phyloP scores from a whole-genome alignment of 2,329 filamentous ascomycete species.

The Microdochium nivale region DNA sequence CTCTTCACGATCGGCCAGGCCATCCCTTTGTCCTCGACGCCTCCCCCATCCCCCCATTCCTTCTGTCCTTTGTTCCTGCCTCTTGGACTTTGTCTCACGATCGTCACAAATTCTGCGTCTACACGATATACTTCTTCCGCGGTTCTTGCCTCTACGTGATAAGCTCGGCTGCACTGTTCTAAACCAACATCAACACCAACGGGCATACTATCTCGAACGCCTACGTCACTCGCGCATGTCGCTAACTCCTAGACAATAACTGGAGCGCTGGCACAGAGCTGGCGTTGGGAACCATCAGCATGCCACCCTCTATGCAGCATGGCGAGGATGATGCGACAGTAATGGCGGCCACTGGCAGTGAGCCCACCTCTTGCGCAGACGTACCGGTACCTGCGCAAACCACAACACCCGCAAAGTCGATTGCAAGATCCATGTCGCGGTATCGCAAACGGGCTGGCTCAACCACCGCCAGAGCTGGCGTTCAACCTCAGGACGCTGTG shows the following conservation, averaged over 20 bases:
- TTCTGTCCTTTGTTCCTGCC: neutral
- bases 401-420: slow-evolving; percentile 13
- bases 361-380: slow-evolving; percentile 6
- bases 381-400: slow-evolving; percentile 1
- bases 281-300: neutral
- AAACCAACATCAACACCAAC: too few relatives aligned
- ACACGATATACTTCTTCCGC: neutral
- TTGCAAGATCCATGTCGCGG: slow-evolving; percentile 24
- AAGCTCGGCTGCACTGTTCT: too few relatives aligned
- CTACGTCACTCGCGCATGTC: neutral
- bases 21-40: neutral
- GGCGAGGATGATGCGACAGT: neutral
- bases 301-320: neutral
- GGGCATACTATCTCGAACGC: neutral
- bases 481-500: slow-evolving; percentile 16
- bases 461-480: slow-evolving; percentile 12
- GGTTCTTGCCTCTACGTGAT: too few relatives aligned
- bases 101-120: neutral
- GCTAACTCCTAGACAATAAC: neutral
- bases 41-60: neutral
- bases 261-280: neutral
- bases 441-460: slow-evolving; percentile 20
- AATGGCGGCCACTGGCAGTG: slow-evolving; percentile 2
- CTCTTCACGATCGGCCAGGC: neutral
- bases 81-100: neutral